phyloP scores from a whole-genome alignment of 768 basidiomycete genomes.

The Tephrocybe sp. region DNA sequence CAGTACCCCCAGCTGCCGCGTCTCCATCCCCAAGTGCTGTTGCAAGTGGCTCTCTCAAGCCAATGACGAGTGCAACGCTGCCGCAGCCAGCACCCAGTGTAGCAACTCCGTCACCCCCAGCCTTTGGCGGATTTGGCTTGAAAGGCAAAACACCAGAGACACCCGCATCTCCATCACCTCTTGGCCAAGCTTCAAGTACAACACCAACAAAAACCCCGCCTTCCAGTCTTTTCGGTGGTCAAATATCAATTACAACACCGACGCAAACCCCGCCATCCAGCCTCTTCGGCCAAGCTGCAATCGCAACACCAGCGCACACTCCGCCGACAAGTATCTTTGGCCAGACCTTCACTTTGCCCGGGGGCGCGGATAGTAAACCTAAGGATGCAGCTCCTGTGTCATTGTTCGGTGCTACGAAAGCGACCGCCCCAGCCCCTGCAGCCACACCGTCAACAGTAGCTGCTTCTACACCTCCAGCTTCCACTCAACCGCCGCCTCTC shows the following conservation, averaged over 20 bases:
- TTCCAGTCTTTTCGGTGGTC: neutral
- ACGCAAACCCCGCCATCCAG: conserved; percentile 1
- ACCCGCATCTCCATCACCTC: neutral
- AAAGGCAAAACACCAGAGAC: conserved; percentile 7
- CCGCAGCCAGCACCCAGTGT: neutral
- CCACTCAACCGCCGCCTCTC: conserved; percentile 16
- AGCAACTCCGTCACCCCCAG: neutral
- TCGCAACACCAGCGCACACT: neutral
- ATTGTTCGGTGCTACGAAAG: neutral
- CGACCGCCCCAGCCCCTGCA: neutral
- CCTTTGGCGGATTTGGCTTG: neutral
- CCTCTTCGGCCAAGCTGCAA: neutral
- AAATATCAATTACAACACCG: neutral
- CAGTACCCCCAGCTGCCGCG: neutral
- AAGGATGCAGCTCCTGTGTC: neutral
- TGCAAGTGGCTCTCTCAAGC: neutral
- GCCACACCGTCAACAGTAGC: neutral
- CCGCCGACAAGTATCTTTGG: conserved; percentile 7
- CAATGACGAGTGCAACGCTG: neutral
- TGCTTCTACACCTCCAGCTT: conserved; percentile 6
- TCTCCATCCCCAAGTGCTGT: neutral
- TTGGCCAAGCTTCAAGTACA: neutral
- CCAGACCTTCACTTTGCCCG: conserved; percentile 5
- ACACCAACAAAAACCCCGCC: conserved; percentile 1
- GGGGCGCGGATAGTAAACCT: neutral